Evolutionary conservation across 192 early-diverging fungal species (phyloP), one percentile per base, ranked within the genome.

Genomic region (Thamnidium elegans): DNA sequence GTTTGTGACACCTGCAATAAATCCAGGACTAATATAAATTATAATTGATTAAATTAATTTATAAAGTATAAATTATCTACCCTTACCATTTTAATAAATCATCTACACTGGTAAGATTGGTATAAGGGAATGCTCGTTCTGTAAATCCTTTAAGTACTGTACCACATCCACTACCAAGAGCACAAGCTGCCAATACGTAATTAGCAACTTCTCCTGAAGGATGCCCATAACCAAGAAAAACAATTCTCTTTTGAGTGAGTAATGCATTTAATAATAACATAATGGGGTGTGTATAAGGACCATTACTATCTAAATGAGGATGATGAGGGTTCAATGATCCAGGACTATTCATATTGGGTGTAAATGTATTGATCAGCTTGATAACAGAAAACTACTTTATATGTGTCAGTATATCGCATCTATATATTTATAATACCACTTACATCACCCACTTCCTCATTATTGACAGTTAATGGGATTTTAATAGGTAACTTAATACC

Each of bases 1-100:
- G 74, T 98, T 96, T 0, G 96, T 96, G 9, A 96, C 94, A 14
- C 96, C 96, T 4, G 96, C 96, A 75, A 98, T 94, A 74, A 92
- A 98, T 6, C 93, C 94, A 19, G 92, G 83, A 60, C 84, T 85
- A 68, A 59, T 23, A 52, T 30, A 52, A 36, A 7, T n/a, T 3
- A 11, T 20, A 34, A 32, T 31, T 19, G 71, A 52, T 26, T 26
- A 26, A n/a, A n/a, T n/a, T n/a, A n/a, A n/a, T n/a, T 26, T 26
- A 26, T 26, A 26, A 26, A 26, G 26, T 26, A 2, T 26, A 19
- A 31, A 5, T 48, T 48, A 48, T 48, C 4, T 58, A n/a, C 30
- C 17, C 19, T 11, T 84, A 90, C 89, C 89, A 88, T 62, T 86
- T 82, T 54, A 94, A 81, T 23, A 98, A 79, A 65, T 86, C 83